Evolutionary conservation across 73 alveolate species (phyloP).

Genomic region (Paramecium biaurelia): DNA sequence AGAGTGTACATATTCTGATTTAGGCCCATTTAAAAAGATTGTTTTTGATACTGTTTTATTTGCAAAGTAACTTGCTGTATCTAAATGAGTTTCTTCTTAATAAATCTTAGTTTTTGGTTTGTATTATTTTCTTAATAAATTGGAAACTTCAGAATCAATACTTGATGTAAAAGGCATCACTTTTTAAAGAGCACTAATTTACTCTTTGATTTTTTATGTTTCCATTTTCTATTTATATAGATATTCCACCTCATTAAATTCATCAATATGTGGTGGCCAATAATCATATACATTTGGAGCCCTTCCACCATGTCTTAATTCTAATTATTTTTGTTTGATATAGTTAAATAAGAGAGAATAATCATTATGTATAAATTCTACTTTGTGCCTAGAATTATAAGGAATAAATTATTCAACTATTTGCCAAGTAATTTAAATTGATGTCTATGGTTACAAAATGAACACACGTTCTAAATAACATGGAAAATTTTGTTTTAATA

Average conservation of each 20-base stretch:
- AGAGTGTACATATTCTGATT: neutral
- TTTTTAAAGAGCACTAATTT: neutral
- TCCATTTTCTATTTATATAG: neutral
- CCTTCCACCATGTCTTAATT: neutral
- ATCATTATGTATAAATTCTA: neutral
- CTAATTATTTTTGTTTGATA: neutral
- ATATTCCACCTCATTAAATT: neutral
- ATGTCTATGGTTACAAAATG: constrained; percentile 10
- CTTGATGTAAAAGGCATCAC: neutral
- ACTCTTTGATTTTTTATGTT: neutral
- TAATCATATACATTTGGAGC: constrained; percentile 19
- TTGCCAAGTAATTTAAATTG: constrained; percentile 12
- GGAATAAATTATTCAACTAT: constrained; percentile 46
- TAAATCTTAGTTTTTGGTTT: constrained; percentile 22
- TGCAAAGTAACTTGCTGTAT: neutral
- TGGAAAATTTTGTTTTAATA: neutral
- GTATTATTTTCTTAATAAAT: neutral
- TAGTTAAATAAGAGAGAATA: neutral
- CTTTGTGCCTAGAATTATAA: constrained; percentile 30
- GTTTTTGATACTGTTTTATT: neutral
- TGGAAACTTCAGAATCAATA: neutral
- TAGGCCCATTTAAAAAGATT: neutral
- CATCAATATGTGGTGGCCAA: constrained; percentile 34
- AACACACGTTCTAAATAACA: constrained; percentile 4
- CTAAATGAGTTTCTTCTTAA: constrained; percentile 18